Conservation (phyloP, 2,329 filamentous ascomycete species). For the Ramularia collo-cygni region DNA sequence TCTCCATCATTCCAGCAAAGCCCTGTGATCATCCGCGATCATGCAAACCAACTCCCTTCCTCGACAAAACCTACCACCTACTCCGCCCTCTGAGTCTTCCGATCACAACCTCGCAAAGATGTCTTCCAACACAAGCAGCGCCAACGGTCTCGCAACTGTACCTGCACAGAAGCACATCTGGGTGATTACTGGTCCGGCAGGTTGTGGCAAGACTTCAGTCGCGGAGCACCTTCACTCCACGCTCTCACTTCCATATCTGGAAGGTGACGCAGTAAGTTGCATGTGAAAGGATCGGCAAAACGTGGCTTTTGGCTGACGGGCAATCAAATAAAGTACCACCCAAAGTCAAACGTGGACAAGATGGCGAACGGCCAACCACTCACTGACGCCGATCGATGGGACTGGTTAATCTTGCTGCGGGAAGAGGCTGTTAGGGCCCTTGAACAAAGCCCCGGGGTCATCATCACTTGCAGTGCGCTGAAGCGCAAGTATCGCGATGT, state of each 20-base stretch:
- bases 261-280: slow-evolving; percentile 44
- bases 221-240: slow-evolving; percentile 40
- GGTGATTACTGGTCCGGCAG: slow-evolving; percentile 48
- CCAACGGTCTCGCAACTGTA: slow-evolving; percentile 5
- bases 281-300: background rate
- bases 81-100: slow-evolving; percentile 18
- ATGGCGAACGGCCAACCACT: slow-evolving; percentile 80
- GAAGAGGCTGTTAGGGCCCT: slow-evolving; percentile 36
- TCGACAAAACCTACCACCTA: slow-evolving; percentile 14
- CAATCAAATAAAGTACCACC: slow-evolving; percentile 39
- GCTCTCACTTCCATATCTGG: slow-evolving; percentile 42
- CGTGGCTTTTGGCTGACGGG: background rate
- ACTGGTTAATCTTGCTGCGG: slow-evolving; percentile 65
- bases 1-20: background rate
- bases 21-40: background rate
- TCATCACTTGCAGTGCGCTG: slow-evolving; percentile 90
- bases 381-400: slow-evolving; percentile 92
- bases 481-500: slow-evolving; percentile 93
- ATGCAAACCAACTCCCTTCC: slow-evolving; percentile 1
- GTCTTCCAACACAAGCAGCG: slow-evolving; percentile 5
- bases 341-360: slow-evolving; percentile 58
- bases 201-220: slow-evolving; percentile 49
- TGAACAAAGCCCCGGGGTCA: slow-evolving; percentile 53
- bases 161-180: slow-evolving; percentile 42
- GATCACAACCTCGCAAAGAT: slow-evolving; percentile 11